A percentile compares a stretch with the other conserved stretches of the same genome.
Evolutionary conservation across 352 stramenopile genomes (phyloP).

Genomic region (Globisporangium recalcitrans): DNA sequence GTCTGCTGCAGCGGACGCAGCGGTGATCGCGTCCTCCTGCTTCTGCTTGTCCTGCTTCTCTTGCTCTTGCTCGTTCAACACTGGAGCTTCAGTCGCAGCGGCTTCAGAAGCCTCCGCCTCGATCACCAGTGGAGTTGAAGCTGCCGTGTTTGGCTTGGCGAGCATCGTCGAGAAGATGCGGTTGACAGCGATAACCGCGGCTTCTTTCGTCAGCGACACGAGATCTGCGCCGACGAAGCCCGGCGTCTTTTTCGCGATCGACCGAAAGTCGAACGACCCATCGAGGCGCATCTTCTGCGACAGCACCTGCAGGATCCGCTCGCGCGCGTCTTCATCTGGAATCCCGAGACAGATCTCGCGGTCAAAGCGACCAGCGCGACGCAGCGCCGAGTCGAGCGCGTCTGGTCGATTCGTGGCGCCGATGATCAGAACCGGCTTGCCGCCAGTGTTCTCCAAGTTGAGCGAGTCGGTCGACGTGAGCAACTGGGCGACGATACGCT

Average conservation of each 20-base stretch:
- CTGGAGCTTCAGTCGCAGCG: not conserved
- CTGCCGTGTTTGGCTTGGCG: conserved; percentile 6
- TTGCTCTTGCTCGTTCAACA: conserved; percentile 9
- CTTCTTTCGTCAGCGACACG: conserved; percentile 97
- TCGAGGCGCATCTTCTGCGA: conserved; percentile 92
- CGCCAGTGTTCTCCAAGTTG: conserved; percentile 83
- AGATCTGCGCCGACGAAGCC: conserved; percentile 98
- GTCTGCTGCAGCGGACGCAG: conserved; percentile 37
- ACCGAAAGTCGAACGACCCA: conserved; percentile 92
- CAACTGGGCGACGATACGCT: conserved; percentile 96
- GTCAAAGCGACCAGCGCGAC: conserved; percentile 97
- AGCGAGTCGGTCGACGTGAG: conserved; percentile 91
- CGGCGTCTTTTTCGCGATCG: conserved; percentile 91
- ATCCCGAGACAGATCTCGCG: conserved; percentile 97
- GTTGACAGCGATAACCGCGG: conserved; percentile 96
- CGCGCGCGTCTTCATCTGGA: conserved; percentile 92
- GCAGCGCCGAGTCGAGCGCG: conserved; percentile 94
- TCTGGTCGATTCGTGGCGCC: conserved; percentile 97
- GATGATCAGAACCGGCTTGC: conserved; percentile 95
- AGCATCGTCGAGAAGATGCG: conserved; percentile 93
- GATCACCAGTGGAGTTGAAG: not conserved
- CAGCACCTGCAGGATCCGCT: conserved; percentile 94
- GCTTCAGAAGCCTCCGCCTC: not conserved
- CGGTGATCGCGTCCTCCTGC: conserved; percentile 12
- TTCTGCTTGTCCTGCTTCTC: conserved; percentile 10